Evolutionary conservation across 2,329 filamentous ascomycete species (phyloP), one percentile per base, ranked within the genome.

Genomic region (Penicillium sp.): DNA sequence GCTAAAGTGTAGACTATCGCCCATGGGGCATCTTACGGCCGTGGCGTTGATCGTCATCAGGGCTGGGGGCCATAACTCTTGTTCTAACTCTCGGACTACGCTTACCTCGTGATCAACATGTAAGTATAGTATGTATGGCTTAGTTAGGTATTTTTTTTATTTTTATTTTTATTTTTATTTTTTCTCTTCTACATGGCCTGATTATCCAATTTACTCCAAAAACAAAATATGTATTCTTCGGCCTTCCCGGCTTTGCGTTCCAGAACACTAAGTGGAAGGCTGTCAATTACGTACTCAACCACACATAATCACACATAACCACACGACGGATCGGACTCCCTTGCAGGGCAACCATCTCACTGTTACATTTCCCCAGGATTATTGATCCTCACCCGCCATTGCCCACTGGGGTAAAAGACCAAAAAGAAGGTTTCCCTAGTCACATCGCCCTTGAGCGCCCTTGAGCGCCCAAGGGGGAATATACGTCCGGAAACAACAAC

Each of bases 41-140:
- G 64, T 67, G 65, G 64, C 64, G 64, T 53, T 46, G 38, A 67
- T 65, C 63, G 59, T 60, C 64, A 61, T 61, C 51, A 27, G 33
- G 50, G 58, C 46, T 54, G 57, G 37, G 35, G 54, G 57, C 62
- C 47, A 43, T 43, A 58, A 63, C 46, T 62, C 61, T 64, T 67
- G 63, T 61, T 64, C 58, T 40, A 38, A 62, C 43, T 40, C 37
- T 38, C 60, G 58, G 63, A 52, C 12, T 54, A 19, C 40, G 54
- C 51, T 59, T 62, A 54, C 63, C 55, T 29, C 48, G 38, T 51
- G 23, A 21, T 48, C 40, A 29, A 13, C 27, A 27, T 27, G 25
- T 27, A 27, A 27, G 23, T 23, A 23, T 23, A 3, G 23, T n/a
- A n/a, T n/a, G 25, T 7, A 27, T 27, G 6, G 25, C 27, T 9